These are phyloP conservation scores for Colletotrichum destructivum DNA, from an alignment of 2,329 filamentous ascomycete species.

Conservation along the genomic window DNA sequence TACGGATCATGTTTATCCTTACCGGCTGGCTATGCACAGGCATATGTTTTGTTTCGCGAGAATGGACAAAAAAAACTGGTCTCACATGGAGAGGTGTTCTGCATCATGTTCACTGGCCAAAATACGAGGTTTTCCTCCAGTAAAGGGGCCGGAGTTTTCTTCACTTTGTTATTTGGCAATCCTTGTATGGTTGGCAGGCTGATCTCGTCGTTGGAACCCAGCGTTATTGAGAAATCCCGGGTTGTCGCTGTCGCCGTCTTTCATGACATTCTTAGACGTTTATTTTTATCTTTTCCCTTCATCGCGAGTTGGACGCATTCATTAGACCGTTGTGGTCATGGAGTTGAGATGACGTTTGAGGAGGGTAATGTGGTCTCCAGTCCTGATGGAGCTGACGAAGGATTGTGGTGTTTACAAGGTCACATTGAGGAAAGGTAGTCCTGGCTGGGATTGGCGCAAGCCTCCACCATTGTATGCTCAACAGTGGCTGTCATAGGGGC, in stretches of 20 bases:
- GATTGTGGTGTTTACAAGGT: conserved; percentile 31
- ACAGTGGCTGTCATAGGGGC: neutral
- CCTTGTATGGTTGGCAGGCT: conserved; percentile 22
- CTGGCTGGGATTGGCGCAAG: conserved; percentile 25
- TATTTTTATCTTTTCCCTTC: conserved; percentile 40
- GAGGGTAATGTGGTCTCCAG: conserved; percentile 12
- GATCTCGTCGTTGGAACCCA: conserved; percentile 31
- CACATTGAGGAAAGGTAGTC: conserved; percentile 15
- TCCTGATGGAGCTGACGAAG: conserved; percentile 5
- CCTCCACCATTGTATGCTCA: conserved; percentile 10
- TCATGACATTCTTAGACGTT: conserved; percentile 42
- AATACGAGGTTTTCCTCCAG: conserved; percentile 44
- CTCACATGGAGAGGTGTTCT: conserved; percentile 53
- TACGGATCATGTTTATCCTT: conserved; percentile 48
- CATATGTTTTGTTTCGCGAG: conserved; percentile 39
- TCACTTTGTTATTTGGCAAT: conserved; percentile 25
- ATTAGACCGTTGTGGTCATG: conserved; percentile 30
- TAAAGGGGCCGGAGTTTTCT: conserved; percentile 41
- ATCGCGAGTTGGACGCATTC: conserved; percentile 32
- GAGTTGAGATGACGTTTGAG: conserved; percentile 8
- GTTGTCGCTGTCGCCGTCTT: neutral
- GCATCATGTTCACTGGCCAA: conserved; percentile 57
- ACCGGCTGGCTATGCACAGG: conserved; percentile 46
- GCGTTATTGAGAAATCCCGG: conserved; percentile 21
- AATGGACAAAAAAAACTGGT: conserved; percentile 48